These are phyloP conservation scores for Apiospora marii DNA, from an alignment of 2,329 filamentous ascomycete species.

Conservation along the genomic window DNA sequence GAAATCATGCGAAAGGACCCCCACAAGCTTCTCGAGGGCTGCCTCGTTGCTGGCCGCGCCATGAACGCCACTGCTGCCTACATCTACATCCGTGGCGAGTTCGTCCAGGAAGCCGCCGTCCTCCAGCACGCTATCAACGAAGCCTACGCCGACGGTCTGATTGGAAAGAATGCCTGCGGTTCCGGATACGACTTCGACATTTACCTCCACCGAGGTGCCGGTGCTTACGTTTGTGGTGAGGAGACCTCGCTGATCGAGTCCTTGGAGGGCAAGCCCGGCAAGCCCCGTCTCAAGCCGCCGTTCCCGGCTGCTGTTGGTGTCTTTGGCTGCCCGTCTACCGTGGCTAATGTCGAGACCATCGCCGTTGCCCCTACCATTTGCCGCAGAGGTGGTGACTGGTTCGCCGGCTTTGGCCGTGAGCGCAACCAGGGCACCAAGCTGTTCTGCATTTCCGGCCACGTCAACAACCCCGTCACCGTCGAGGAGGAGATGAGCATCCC, in stretches of 20 bases:
- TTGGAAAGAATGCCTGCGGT: conserved; percentile 97
- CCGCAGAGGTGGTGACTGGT: conserved; percentile 91
- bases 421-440: conserved; percentile 98
- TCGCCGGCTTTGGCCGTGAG: conserved; percentile 91
- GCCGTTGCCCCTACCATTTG: conserved; percentile 96
- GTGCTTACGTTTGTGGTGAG: conserved; percentile 97
- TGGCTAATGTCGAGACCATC: conserved; percentile 97
- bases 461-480: conserved; percentile 98
- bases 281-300: conserved; percentile 97
- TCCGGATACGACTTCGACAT: conserved; percentile 98
- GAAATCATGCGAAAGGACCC: conserved; percentile 99
- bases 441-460: conserved; percentile 97
- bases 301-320: conserved; percentile 97
- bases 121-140: conserved; percentile 97
- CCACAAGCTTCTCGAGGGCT: conserved; percentile 98
- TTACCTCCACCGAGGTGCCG: conserved; percentile 94
- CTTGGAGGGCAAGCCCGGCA: conserved; percentile 97
- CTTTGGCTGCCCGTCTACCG: conserved; percentile 97
- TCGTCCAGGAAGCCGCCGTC: conserved; percentile 93
- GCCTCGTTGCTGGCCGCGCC: conserved; percentile 91
- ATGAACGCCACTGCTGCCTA: conserved; percentile 99
- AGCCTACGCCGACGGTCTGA: conserved; percentile 91
- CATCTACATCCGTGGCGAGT: conserved; percentile 99
- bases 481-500: conserved; percentile 99
- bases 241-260: conserved; percentile 99